Percentiles rank a stretch among this genome's conserved stretches.
Conservation (phyloP, 2,329 filamentous ascomycete genomes). For the Phialophora verrucosa region DNA sequence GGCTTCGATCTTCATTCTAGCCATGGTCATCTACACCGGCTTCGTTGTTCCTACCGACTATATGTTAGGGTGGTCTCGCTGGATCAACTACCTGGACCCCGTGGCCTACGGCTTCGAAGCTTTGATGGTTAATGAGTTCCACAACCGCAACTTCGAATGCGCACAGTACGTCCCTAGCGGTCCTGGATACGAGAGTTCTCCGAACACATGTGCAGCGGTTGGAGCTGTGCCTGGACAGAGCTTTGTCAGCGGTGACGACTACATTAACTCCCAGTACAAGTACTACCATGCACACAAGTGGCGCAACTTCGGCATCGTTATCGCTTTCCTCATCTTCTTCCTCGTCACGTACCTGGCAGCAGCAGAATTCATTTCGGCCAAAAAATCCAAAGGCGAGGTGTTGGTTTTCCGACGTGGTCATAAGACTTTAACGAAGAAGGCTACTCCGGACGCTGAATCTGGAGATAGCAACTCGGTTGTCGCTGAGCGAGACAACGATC, state of each 20-base stretch:
- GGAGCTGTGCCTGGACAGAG: slow-evolving; percentile 61
- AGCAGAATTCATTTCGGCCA: slow-evolving; percentile 66
- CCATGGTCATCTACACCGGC: slow-evolving; percentile 70
- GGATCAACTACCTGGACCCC: slow-evolving; percentile 71
- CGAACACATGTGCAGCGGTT: slow-evolving; percentile 60
- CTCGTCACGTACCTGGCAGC: slow-evolving; percentile 66
- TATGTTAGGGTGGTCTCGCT: slow-evolving; percentile 69
- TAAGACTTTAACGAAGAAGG: slow-evolving; percentile 1
- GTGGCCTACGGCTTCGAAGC: slow-evolving; percentile 70
- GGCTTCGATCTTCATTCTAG: slow-evolving; percentile 59
- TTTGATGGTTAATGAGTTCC: slow-evolving; percentile 64
- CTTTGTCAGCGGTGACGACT: slow-evolving; percentile 64
- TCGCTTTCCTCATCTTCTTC: slow-evolving; percentile 69
- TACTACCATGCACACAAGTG: slow-evolving; percentile 68
- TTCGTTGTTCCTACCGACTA: slow-evolving; percentile 67
- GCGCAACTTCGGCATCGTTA: slow-evolving; percentile 73
- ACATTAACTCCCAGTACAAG: slow-evolving; percentile 60
- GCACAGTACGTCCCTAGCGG: slow-evolving; percentile 59
- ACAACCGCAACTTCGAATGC: slow-evolving; percentile 63
- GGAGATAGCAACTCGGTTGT: neutral
- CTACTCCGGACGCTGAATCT: slow-evolving; percentile 4
- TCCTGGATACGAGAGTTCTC: slow-evolving; percentile 62
- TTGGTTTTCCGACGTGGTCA: slow-evolving; percentile 73
- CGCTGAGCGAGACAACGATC: neutral
- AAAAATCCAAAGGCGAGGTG: slow-evolving; percentile 78